phyloP scores from a whole-genome alignment of 306 rosid species.

The Cucurbita ficifolia region DNA sequence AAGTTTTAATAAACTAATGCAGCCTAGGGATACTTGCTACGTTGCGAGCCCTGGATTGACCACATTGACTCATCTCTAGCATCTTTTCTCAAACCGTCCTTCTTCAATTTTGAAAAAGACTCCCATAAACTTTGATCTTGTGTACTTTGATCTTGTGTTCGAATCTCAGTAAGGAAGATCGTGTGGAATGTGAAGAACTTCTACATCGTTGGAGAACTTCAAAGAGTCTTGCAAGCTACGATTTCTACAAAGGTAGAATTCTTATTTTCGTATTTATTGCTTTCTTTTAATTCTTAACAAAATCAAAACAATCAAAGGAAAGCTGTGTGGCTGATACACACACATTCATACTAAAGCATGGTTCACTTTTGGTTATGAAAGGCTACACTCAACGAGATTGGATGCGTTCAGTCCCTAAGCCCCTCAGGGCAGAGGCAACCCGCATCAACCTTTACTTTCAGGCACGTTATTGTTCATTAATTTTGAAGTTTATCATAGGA shows the following conservation, averaged over 20 bases:
- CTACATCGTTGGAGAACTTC: no score
- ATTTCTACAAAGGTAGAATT: no score
- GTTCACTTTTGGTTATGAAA: conserved; percentile 78
- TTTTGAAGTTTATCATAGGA: not conserved
- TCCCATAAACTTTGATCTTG: no score
- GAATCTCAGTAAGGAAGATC: no score
- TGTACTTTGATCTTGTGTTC: no score
- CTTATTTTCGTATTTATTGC: no score
- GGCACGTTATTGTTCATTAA: conserved; percentile 28
- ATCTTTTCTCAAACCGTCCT: no score
- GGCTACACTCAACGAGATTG: conserved; percentile 92
- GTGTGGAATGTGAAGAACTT: no score
- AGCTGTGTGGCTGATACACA: conserved; percentile 33
- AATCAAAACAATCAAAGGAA: conserved; percentile 50
- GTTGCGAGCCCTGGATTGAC: conserved; percentile 77
- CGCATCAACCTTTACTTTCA: conserved; percentile 87
- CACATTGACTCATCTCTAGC: conserved; percentile 48
- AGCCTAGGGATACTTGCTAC: conserved; percentile 90
- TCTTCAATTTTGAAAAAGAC: no score
- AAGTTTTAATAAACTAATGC: conserved; percentile 13
- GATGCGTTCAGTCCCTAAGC: conserved; percentile 81
- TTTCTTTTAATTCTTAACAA: no score
- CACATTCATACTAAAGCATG: conserved; percentile 64
- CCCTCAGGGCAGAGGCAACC: conserved; percentile 53
- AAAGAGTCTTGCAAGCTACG: no score